Conservation (phyloP, 2,329 filamentous ascomycete genomes). For the Fusarium sp. region DNA sequence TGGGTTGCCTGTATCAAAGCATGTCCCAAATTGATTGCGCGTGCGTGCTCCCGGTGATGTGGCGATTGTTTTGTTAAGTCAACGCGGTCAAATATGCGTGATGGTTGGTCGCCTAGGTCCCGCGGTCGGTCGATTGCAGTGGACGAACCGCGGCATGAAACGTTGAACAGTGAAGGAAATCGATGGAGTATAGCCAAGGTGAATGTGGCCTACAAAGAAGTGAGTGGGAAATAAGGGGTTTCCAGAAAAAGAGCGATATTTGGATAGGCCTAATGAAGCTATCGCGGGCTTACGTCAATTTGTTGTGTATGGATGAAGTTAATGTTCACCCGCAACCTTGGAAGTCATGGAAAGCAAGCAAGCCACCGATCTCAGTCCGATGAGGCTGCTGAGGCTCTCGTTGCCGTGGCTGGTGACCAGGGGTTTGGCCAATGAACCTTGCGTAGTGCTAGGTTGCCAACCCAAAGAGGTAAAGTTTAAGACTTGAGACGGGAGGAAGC, state of each 20-base stretch:
- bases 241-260: not conserved
- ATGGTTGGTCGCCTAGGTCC: slow-evolving; percentile 40
- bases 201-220: not conserved
- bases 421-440: slow-evolving; percentile 18
- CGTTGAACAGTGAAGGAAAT: not conserved
- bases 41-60: not conserved
- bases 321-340: slow-evolving; percentile 10
- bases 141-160: slow-evolving; percentile 40
- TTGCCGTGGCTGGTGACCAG: slow-evolving; percentile 37
- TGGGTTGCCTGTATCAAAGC: slow-evolving; percentile 34
- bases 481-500: slow-evolving; percentile 20
- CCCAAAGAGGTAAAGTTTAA: slow-evolving; percentile 15
- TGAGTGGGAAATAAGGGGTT: not conserved
- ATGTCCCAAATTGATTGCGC: slow-evolving; percentile 28
- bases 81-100: slow-evolving; percentile 40
- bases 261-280: slow-evolving; percentile 11
- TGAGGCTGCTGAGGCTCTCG: slow-evolving; percentile 41
- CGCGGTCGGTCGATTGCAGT: slow-evolving; percentile 40
- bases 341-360: slow-evolving; percentile 22
- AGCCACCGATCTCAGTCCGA: slow-evolving; percentile 35
- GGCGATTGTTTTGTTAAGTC: slow-evolving; percentile 5
- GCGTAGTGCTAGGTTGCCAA: not conserved
- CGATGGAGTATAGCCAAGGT: not conserved
- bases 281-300: slow-evolving; percentile 20
- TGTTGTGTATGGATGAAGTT: slow-evolving; percentile 30